These are phyloP conservation scores for Myxozyma vanderwaltii DNA, from an alignment of 805 yeast species.

Conservation along the genomic window DNA sequence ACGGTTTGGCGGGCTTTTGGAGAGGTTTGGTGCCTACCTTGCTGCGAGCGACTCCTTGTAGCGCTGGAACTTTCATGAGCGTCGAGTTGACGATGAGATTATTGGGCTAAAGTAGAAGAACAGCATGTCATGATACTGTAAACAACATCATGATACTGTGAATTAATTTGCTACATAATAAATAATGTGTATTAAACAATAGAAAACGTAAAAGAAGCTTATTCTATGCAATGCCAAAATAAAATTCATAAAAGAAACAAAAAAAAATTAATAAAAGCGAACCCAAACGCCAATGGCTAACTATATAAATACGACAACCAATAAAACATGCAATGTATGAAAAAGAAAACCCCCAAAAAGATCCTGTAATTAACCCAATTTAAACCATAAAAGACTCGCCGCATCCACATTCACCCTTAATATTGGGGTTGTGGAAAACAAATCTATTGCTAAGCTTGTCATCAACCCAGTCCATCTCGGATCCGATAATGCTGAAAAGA, in stretches of 20 bases:
- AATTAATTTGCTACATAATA: not conserved
- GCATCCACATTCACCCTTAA: conserved; percentile 98
- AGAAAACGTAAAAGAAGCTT: not conserved
- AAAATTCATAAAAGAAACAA: not conserved
- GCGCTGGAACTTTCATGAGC: conserved; percentile 93
- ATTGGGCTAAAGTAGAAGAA: conserved; percentile 20
- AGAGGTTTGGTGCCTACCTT: conserved; percentile 91
- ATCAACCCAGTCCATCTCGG: conserved; percentile 98
- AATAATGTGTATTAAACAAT: not conserved
- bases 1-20: conserved; percentile 77
- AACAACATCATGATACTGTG: not conserved
- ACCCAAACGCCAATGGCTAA: conserved; percentile 11
- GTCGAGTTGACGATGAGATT: conserved; percentile 85
- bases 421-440: conserved; percentile 92
- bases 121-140: not conserved
- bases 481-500: conserved; percentile 89
- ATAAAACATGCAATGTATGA: conserved; percentile 1
- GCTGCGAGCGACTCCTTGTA: conserved; percentile 95
- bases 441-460: conserved; percentile 87
- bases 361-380: not conserved
- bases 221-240: conserved; percentile 2
- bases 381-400: conserved; percentile 98
- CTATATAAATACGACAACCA: conserved; percentile 3
- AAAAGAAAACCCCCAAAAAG: not conserved
- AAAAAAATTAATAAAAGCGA: not conserved